These are phyloP conservation scores for Globisporangium heterothallicum DNA, from an alignment of 352 stramenopile genomes.

Conservation along the genomic window DNA sequence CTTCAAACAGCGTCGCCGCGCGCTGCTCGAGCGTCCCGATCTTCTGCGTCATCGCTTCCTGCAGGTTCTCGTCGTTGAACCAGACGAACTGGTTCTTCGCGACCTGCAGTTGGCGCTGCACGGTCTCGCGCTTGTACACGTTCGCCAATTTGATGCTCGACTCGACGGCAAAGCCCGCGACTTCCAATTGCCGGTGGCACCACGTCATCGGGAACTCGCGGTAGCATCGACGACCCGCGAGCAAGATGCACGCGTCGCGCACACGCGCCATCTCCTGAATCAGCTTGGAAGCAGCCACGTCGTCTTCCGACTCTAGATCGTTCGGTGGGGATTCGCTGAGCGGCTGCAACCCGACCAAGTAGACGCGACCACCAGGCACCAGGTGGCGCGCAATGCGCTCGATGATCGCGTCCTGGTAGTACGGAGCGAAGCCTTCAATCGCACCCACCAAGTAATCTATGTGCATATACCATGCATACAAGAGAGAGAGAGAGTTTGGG, in stretches of 20 bases:
- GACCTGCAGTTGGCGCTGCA: slow-evolving; percentile 88
- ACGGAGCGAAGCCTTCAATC: slow-evolving; percentile 90
- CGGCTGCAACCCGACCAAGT: slow-evolving; percentile 85
- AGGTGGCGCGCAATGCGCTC: slow-evolving; percentile 67
- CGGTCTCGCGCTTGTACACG: slow-evolving; percentile 79
- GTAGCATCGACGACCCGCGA: slow-evolving; percentile 84
- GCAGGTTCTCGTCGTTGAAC: slow-evolving; percentile 15
- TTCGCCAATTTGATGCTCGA: slow-evolving; percentile 73
- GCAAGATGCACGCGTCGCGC: slow-evolving; percentile 87
- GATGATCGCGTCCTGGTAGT: slow-evolving; percentile 62
- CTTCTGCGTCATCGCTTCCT: slow-evolving; percentile 10
- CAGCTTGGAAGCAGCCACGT: slow-evolving; percentile 23
- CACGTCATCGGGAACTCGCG: slow-evolving; percentile 88
- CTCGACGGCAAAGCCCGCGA: slow-evolving; percentile 45
- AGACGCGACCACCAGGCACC: slow-evolving; percentile 79
- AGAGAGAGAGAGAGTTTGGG: background rate
- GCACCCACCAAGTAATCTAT: slow-evolving; percentile 90
- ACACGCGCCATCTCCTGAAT: slow-evolving; percentile 67
- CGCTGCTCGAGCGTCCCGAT: slow-evolving; percentile 12
- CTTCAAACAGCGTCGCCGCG: slow-evolving; percentile 46
- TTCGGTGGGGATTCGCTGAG: slow-evolving; percentile 52
- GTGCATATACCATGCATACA: background rate
- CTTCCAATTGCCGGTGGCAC: slow-evolving; percentile 72
- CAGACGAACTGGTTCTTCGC: slow-evolving; percentile 67
- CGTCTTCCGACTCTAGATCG: slow-evolving; percentile 21